phyloP scores from a whole-genome alignment of 345 rosid genomes.

The Eucalyptus tenuipes region DNA sequence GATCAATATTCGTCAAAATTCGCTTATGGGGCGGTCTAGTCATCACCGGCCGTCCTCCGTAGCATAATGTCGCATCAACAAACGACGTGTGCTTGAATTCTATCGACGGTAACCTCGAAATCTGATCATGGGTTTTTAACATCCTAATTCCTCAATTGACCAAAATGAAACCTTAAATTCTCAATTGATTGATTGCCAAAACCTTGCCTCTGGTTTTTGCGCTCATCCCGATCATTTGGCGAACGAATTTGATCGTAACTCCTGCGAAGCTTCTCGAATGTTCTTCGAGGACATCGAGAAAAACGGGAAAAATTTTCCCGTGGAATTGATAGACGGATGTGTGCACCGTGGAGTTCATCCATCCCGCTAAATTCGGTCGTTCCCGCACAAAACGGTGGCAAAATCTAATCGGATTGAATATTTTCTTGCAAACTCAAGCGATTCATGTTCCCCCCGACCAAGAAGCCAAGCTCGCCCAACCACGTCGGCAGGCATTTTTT shows the following conservation, averaged over 20 bases:
- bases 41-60: accelerated
- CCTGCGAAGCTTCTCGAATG: neutral
- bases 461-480: neutral
- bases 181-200: neutral
- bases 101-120: accelerated
- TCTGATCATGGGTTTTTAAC: neutral
- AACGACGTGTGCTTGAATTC: neutral
- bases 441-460: neutral
- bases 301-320: neutral
- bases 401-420: neutral
- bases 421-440: neutral
- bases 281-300: neutral
- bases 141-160: neutral
- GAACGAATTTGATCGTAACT: neutral
- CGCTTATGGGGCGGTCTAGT: accelerated
- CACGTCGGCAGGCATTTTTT: neutral
- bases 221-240: neutral
- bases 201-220: neutral
- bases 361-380: neutral
- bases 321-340: neutral
- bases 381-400: neutral
- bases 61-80: neutral
- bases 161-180: neutral
- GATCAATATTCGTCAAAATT: neutral
- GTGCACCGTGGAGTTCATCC: neutral